A percentile compares a stretch with the other conserved stretches of the same genome.
phyloP scores from a whole-genome alignment of 2,329 filamentous ascomycete genomes.

The Stromatinia cepivora region DNA sequence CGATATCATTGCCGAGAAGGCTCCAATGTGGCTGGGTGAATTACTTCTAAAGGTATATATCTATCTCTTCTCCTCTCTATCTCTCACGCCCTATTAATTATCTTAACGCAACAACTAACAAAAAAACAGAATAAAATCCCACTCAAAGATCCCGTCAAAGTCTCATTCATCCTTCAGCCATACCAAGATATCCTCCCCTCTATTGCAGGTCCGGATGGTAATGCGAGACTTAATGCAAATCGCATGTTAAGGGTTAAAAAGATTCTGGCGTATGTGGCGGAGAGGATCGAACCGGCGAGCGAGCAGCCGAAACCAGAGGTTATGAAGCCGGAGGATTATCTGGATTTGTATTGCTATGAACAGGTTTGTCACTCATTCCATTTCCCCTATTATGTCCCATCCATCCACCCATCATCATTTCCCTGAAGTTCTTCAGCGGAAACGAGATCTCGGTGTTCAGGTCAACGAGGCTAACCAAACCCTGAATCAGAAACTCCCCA shows the following conservation, averaged over 20 bases:
- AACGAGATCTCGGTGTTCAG: too few relatives aligned
- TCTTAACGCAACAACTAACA: slow-evolving; percentile 1
- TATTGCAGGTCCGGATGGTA: slow-evolving; percentile 73
- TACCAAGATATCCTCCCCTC: slow-evolving; percentile 72
- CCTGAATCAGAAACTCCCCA: slow-evolving; percentile 54
- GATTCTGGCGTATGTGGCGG: slow-evolving; percentile 87
- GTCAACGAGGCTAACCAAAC: background rate
- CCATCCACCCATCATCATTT: background rate
- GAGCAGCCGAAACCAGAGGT: slow-evolving; percentile 58
- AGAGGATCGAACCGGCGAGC: slow-evolving; percentile 76
- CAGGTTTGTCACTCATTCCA: slow-evolving; percentile 59
- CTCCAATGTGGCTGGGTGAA: slow-evolving; percentile 90
- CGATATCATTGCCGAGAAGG: slow-evolving; percentile 80
- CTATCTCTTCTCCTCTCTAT: background rate
- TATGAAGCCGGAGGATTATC: slow-evolving; percentile 83
- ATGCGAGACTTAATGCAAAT: slow-evolving; percentile 92
- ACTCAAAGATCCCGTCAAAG: slow-evolving; percentile 88
- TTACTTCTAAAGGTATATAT: slow-evolving; percentile 67
- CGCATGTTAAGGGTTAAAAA: slow-evolving; percentile 95
- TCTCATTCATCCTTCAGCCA: slow-evolving; percentile 89
- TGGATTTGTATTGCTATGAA: slow-evolving; percentile 93
- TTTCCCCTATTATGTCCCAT: slow-evolving; percentile 4
- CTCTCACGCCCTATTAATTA: background rate
- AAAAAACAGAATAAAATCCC: slow-evolving; percentile 70
- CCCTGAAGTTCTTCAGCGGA: background rate